phyloP scores from a whole-genome alignment of 1,139 yeast species.

The Kodamaea suecica region DNA sequence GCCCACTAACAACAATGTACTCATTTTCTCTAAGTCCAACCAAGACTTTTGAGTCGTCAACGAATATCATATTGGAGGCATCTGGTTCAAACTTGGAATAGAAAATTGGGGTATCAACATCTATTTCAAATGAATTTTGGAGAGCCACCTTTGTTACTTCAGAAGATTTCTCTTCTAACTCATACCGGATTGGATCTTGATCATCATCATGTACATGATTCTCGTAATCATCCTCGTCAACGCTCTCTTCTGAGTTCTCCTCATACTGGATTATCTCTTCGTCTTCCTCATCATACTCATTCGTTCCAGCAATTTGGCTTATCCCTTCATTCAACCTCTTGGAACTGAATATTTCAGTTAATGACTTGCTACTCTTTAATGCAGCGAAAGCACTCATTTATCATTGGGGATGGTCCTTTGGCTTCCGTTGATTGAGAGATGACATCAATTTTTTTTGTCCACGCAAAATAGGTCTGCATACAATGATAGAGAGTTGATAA shows the following conservation, averaged over 20 bases:
- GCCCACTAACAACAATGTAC: conserved; percentile 56
- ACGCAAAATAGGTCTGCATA: neutral
- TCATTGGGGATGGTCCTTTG: neutral
- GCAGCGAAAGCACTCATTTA: conserved; percentile 57
- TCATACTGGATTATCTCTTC: conserved; percentile 6
- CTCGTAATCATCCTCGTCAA: conserved; percentile 1
- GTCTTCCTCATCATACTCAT: conserved; percentile 10
- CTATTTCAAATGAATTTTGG: too few relatives aligned
- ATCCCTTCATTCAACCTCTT: neutral
- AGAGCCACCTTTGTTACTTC: too few relatives aligned
- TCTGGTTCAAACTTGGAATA: conserved; percentile 32
- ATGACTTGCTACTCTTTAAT: conserved; percentile 22
- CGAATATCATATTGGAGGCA: conserved; percentile 33
- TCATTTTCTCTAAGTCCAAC: conserved; percentile 49
- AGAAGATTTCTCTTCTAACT: conserved; percentile 5
- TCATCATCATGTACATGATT: neutral
- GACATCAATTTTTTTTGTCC: neutral
- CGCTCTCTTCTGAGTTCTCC: conserved; percentile 7
- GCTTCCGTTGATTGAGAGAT: neutral
- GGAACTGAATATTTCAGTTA: conserved; percentile 12
- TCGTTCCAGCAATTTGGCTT: conserved; percentile 16
- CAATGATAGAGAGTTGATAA: too few relatives aligned
- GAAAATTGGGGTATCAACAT: conserved; percentile 10
- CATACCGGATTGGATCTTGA: neutral
- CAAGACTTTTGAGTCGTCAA: conserved; percentile 26